phyloP scores from a whole-genome alignment of 768 basidiomycete species.

The Trametes punicea region DNA sequence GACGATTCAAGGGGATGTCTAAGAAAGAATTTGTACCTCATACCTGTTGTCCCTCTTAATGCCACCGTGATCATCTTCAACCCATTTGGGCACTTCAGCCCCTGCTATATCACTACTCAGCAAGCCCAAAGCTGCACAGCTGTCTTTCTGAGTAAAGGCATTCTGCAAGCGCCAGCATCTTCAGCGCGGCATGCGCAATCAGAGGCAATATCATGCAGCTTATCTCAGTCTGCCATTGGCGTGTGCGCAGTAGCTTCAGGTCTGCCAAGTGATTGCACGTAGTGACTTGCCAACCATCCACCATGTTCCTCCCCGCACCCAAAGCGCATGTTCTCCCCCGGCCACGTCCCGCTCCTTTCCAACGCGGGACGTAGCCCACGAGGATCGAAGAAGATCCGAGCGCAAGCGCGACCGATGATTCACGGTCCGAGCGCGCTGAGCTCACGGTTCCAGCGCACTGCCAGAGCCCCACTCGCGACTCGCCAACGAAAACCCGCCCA shows the following conservation, averaged over 20 bases:
- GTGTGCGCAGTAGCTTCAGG: too few species aligned
- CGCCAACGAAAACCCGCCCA: not conserved
- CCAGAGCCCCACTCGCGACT: constrained; percentile 5
- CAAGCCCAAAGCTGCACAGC: too few species aligned
- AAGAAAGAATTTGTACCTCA: constrained; percentile 22
- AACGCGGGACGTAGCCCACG: not conserved
- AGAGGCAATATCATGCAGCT: too few species aligned
- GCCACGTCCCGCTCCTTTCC: not conserved
- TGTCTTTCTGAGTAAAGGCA: too few species aligned
- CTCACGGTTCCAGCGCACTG: constrained; percentile 16
- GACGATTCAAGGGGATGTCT: constrained; percentile 8
- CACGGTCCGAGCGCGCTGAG: constrained; percentile 2
- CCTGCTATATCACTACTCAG: too few species aligned
- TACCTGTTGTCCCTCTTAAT: constrained; percentile 20
- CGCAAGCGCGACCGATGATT: not conserved
- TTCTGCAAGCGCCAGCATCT: too few species aligned
- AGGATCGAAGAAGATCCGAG: not conserved
- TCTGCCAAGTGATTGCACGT: too few species aligned
- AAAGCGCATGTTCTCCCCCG: not conserved
- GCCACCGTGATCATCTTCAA: not conserved
- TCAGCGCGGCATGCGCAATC: too few species aligned
- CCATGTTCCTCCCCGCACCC: not conserved
- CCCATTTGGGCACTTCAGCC: not conserved
- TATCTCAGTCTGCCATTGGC: too few species aligned
- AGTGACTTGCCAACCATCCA: not conserved